Percentiles rank a stretch among this genome's conserved stretches.
Conservation (phyloP, 805 yeast genomes). For the Cyberlindnera mycetangii region DNA sequence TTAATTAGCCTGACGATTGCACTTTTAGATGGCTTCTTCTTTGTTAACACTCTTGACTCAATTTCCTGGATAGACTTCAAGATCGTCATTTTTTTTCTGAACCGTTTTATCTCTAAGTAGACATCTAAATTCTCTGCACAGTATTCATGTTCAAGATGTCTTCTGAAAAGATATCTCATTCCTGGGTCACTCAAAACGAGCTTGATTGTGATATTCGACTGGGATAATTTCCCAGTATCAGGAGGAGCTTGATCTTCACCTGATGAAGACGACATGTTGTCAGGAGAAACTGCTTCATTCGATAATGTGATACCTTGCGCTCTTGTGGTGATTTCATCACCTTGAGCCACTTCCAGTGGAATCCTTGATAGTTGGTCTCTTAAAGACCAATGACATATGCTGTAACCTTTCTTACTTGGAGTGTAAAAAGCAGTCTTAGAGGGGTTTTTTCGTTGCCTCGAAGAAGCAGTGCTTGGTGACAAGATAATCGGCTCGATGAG, state of each 20-base stretch:
- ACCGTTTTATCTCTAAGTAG: constrained; percentile 54
- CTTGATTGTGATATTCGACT: constrained; percentile 21
- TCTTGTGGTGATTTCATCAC: constrained; percentile 18
- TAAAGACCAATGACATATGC: constrained; percentile 34
- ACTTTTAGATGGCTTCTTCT: constrained; percentile 18
- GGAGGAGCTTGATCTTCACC: constrained; percentile 13
- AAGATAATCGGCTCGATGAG: constrained; percentile 44
- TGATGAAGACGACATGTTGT: constrained; percentile 14
- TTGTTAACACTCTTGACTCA: no score
- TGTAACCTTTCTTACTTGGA: constrained; percentile 41
- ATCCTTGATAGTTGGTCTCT: constrained; percentile 8
- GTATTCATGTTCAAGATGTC: constrained; percentile 58
- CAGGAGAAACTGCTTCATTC: constrained; percentile 15
- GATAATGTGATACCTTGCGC: constrained; percentile 17
- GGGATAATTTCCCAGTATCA: not conserved
- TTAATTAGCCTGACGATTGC: constrained; percentile 43
- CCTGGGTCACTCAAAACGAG: constrained; percentile 72
- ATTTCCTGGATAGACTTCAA: constrained; percentile 39
- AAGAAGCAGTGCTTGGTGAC: constrained; percentile 34
- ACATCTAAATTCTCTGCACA: constrained; percentile 80
- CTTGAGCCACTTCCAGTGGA: constrained; percentile 15
- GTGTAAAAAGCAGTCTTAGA: constrained; percentile 42
- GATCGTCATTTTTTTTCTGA: constrained; percentile 43
- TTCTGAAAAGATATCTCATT: constrained; percentile 59
- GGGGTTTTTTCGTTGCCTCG: constrained; percentile 29